Evolutionary conservation across 1,139 yeast species (phyloP), one percentile per base, ranked within the genome.

Genomic region (Neolecta irregularis): DNA sequence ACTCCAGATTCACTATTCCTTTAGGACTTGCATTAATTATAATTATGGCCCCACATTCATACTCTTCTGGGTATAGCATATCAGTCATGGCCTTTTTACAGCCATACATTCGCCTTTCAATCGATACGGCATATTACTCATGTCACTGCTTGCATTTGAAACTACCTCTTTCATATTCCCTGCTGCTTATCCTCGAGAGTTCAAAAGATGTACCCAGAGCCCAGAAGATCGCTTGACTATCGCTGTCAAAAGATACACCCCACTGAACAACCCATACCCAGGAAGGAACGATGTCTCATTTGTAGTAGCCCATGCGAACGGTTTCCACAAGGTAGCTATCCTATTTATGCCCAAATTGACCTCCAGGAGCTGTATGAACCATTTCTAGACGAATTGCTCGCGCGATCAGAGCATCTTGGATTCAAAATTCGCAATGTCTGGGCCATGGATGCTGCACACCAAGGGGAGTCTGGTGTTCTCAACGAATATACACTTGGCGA

Each of bases 331-430:
- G 33, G 45, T 35, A 9, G 30, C 6, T 23, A 5, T 20, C 15
- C 7, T 12, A 9, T 19, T 2, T 3, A 25, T 9, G 11, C 7
- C 6, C 7, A 15, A 9, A 16, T 6, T 17, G 12, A n/a, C 6
- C 22, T 32, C 33, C 37, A n/a, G n/a, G n/a, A 43, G 26, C 43
- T 43, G 2, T 43, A 43, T 26, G 45, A 42, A 29, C 41, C 44
- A 6, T 35, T 42, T 15, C 39, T 43, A 13, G 38, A 26, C 7
- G 38, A 26, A 11, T 16, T 40, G 2, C 15, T 26, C 12, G 17
- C 30, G 13, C 24, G 17, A 4, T 26, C 32, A 3, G 30, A 30
- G 11, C 16, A 18, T 2, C 22, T 15, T 5, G 33, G 32, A 4
- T 15, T 33, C 9, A 24, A 15, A 4, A 24, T 43, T 7, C 25